phyloP scores from a whole-genome alignment of 805 yeast species.

The Metschnikowia borealis region DNA sequence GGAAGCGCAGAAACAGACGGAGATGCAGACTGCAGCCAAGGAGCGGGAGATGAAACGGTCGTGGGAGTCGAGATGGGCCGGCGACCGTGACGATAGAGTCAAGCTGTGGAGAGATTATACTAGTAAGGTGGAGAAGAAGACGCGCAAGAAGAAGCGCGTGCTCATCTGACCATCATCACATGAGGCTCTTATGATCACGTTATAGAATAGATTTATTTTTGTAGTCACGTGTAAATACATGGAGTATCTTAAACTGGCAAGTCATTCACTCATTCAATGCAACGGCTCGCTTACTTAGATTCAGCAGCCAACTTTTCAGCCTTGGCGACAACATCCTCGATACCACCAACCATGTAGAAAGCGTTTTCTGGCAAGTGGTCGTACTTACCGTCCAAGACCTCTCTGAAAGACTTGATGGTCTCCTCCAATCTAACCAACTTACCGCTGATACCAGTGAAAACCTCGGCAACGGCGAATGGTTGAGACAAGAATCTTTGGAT shows the following conservation, averaged over 20 bases:
- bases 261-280: constrained; percentile 22
- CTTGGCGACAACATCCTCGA: constrained; percentile 97
- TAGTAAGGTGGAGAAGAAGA: constrained; percentile 43
- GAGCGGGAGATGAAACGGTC: constrained; percentile 24
- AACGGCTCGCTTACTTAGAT: constrained; percentile 50
- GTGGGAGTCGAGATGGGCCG: constrained; percentile 56
- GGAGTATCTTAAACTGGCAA: constrained; percentile 18
- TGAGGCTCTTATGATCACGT: constrained; percentile 2
- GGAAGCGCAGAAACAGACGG: constrained; percentile 23
- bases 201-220: constrained; percentile 15
- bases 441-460: constrained; percentile 99
- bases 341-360: constrained; percentile 99
- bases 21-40: constrained; percentile 32
- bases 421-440: constrained; percentile 95
- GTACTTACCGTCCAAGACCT: constrained; percentile 96
- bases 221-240: constrained; percentile 17
- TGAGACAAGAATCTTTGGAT: constrained; percentile 99
- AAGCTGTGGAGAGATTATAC: constrained; percentile 55
- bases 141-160: constrained; percentile 40
- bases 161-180: neutral
- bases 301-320: constrained; percentile 98
- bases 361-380: constrained; percentile 99
- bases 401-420: constrained; percentile 92
- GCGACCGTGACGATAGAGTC: constrained; percentile 53
- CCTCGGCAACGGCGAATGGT: constrained; percentile 99